Base-by-base conservation (phyloP, 495 filamentous ascomycete genomes). In the Pyrenopolyporus hunteri region DNA sequence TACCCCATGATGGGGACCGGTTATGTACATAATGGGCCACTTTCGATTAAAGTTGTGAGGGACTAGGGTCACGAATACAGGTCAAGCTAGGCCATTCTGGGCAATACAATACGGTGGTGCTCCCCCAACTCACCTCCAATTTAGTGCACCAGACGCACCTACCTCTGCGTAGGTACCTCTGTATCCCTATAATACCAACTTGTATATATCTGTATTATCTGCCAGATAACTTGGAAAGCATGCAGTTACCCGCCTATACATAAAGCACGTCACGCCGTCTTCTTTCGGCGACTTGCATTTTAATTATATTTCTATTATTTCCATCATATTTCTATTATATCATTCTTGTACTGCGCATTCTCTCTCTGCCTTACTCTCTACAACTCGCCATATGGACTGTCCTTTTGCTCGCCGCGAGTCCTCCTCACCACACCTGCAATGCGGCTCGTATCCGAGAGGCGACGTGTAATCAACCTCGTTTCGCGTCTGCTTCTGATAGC, bases 381-480 rank as follows among this genome's bases (percentile, higher is more conserved):
- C 17, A 49, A 10, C 17, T 19, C 13, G 35, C 28, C 45, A 22
- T 48, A 70, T 70, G 68, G 68, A 66, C 58, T 42, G 22, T 45
- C 46, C 51, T 51, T 33, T 37, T 47, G 25, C 16, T 53, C 61
- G 58, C 46, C 61, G 36, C 17, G 36, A 67, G 47, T 31, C 25
- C 43, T 31, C 25, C 43, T 46, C 36, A 58, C 46, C 59, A 53
- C 49, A 59, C 23, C 48, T 55, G 53, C 64, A 68, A 68, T 70
- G 64, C 60, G 64, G 68, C 46, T 56, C 54, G 25, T 19, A 51
- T 46, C 45, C n/a, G 40, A 66, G 53, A 54, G 46, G 43, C 47
- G 37, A 46, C 43, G 61, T 54, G 25, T 56, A 29, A 64, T 63
- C 47, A 44, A 40, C 20, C 32, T 52, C 26, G 10, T 47, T 35